Evolutionary conservation across 805 yeast genomes (phyloP), one percentile per base, ranked within the genome.

Genomic region (Blastobotrys americana): DNA sequence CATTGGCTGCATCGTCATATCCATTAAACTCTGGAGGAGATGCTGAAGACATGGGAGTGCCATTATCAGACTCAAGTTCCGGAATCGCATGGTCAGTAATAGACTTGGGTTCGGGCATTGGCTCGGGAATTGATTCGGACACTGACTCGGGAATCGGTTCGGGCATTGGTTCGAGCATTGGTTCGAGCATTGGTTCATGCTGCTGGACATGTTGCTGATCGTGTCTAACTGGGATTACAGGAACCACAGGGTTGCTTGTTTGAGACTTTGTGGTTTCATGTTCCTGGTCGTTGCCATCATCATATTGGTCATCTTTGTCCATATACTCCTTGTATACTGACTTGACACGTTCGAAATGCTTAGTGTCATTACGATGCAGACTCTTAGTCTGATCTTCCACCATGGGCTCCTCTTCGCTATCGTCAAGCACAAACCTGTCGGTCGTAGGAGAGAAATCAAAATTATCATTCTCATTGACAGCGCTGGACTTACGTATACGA

Each of bases 241-340:
- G 10, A 25, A 25, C 31, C 8, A 13, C 31, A 8, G 31, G 31
- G 13, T 25, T 8, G 31, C 10, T 8, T 25, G 31, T 8, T 13
- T 25, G 10, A 13, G 31, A 25, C 13, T 8, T 13, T 8, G 13
- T 13, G 31, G 31, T 8, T 25, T 25, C 10, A 25, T 8, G 31
- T 25, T 25, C 10, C 10, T 8, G 31, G 8, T 8, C 10, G 13
- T 8, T 25, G 31, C 13, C 31, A 13, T 25, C 31, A 8, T 25
- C 31, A n/a, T n/a, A n/a, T n/a, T n/a, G n/a, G 25, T 41, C 46
- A n/a, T 35, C 47, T 9, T 28, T 42, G 3, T 55, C 51, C 48
- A 55, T 38, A 43, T 56, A 56, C 40, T 56, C 60, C 23, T 55
- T 47, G 46, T 56, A 56, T 35, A 56, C 47, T 15, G 58, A 54